Percentiles rank a stretch among this genome's conserved stretches.
Evolutionary conservation across 2,329 filamentous ascomycete genomes (phyloP).

Genomic region (Colletotrichum lupini): DNA sequence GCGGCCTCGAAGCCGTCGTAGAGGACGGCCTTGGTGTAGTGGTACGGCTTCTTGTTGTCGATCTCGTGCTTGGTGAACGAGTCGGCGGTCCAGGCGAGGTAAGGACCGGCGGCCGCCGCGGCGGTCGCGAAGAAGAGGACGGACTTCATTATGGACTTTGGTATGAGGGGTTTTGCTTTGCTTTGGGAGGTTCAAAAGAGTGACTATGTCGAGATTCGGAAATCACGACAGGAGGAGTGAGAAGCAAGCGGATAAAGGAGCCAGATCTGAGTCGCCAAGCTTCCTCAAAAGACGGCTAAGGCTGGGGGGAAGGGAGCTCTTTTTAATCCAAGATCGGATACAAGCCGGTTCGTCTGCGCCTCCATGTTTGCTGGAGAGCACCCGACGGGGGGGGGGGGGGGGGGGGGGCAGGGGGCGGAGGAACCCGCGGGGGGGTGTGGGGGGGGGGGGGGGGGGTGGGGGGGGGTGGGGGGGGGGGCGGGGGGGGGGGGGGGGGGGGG

Average conservation of each 20-base stretch:
- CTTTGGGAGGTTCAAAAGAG: conserved; percentile 1
- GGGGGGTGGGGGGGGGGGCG: not conserved
- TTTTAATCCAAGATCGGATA: conserved; percentile 16
- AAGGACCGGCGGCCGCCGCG: conserved; percentile 37
- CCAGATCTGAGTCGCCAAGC: conserved; percentile 26
- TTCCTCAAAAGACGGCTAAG: not conserved
- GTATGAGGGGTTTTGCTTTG: not conserved
- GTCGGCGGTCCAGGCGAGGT: conserved; percentile 55
- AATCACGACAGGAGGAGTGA: not conserved
- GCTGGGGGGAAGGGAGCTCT: conserved; percentile 9
- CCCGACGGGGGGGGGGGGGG: not conserved
- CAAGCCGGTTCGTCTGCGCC: conserved; percentile 25
- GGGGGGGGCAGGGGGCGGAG: too few relatives aligned
- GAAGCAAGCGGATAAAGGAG: conserved; percentile 21
- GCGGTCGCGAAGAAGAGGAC: conserved; percentile 35
- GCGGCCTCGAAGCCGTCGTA: conserved; percentile 59
- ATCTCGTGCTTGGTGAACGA: conserved; percentile 57
- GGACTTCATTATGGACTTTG: conserved; percentile 24
- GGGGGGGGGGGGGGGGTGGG: too few relatives aligned
- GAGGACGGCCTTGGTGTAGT: conserved; percentile 58
- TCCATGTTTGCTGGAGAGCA: not conserved
- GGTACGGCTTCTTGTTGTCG: conserved; percentile 50
- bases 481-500: not conserved
- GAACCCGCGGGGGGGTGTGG: too few relatives aligned
- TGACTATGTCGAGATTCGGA: conserved; percentile 10